phyloP scores from a whole-genome alignment of 2,329 filamentous ascomycete genomes.

The Colletotrichum scovillei region DNA sequence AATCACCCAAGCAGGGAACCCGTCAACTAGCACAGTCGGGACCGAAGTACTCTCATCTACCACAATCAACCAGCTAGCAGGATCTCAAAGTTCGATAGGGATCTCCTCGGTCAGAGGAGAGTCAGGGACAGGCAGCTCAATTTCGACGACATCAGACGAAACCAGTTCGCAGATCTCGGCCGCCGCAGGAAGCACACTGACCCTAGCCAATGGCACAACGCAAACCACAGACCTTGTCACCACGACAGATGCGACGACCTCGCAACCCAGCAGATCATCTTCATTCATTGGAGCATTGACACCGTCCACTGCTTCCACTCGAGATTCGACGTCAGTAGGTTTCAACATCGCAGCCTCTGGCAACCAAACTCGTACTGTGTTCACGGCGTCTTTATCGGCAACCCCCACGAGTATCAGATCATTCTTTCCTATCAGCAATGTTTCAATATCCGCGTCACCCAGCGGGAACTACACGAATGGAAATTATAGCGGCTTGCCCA shows the following conservation, averaged over 20 bases:
- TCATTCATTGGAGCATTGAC: neutral
- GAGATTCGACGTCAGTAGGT: neutral
- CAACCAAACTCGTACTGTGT: neutral
- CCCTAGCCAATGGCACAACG: neutral
- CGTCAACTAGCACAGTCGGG: neutral
- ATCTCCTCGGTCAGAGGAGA: neutral
- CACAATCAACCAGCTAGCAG: neutral
- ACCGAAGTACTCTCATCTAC: neutral
- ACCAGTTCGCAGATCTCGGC: conserved; percentile 15
- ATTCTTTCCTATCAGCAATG: neutral
- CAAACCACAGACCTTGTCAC: neutral
- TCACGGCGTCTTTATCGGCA: neutral
- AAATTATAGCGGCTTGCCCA: neutral
- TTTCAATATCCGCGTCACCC: neutral
- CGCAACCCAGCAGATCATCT: neutral
- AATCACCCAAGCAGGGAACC: neutral
- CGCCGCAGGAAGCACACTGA: neutral
- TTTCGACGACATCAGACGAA: conserved; percentile 10
- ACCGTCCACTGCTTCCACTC: neutral
- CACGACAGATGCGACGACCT: neutral
- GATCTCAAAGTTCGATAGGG: neutral
- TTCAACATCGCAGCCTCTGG: neutral
- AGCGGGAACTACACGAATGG: neutral
- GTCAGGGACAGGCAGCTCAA: neutral
- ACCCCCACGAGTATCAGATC: neutral